Evolutionary conservation across 305 asterid species (phyloP), one percentile per base, ranked within the genome.

Genomic region (Plantago rigida): DNA sequence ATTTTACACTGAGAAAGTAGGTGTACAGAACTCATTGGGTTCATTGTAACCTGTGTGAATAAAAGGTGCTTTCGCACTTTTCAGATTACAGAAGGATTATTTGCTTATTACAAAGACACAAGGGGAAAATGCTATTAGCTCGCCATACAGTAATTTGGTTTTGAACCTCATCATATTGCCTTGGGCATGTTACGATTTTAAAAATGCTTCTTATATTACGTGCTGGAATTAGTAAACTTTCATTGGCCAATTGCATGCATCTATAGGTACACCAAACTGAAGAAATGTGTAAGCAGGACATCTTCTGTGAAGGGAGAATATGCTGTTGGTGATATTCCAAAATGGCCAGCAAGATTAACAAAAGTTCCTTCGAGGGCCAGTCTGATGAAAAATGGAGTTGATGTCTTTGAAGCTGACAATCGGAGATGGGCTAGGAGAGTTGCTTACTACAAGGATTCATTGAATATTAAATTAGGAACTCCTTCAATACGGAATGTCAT

Each of bases 361-460:
- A 78, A 55, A 69, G 92, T 86, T 71, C 95, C 99, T 73, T 71
- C 95, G 13, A 84, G 96, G 75, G 96, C 82, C 51, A 69, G 72
- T 69, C 63, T 76, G 57, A 74, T 79, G 60, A 82, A 74, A 79
- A 83, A 82, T 57, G 96, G 97, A 64, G 68, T 79, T 13, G 89
- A 86, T 46, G 96, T 83, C 70, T 93, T 89, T 78, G 97, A 89
- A 67, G 94, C 96, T 58, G 97, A 93, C 74, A 85, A 82, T 57
- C 72, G 85, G 47, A 81, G 97, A 66, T 93, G 97, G 99, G 66
- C 57, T 1, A 84, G 92, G 74, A 85, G 95, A 73, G 78, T 89
- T 34, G 73, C 94, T 69, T 85, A 87, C 75, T 93, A 93, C 80
- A 89, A 89, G 73, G 81, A 78, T 49, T 74, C 87, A 13, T 78